Conservation (phyloP, 2,329 filamentous ascomycete species). For the Keithomyces neogunnii region DNA sequence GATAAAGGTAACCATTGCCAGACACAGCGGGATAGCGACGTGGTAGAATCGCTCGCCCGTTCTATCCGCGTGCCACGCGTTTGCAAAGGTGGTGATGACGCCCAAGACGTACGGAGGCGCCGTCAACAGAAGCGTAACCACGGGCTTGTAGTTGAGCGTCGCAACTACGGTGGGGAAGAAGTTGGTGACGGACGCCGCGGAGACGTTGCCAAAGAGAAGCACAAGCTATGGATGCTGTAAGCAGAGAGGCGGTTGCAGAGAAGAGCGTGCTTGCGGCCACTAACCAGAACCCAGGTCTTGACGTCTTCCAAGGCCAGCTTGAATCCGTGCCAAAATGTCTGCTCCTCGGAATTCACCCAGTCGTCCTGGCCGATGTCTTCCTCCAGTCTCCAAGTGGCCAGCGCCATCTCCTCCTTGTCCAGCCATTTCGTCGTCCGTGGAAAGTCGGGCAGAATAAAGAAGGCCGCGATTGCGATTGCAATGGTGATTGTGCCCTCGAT, state of each 20-base stretch:
- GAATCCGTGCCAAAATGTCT: constrained; percentile 47
- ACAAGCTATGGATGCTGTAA: constrained; percentile 30
- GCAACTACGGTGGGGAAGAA: constrained; percentile 65
- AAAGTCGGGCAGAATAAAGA: constrained; percentile 41
- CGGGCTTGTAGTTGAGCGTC: constrained; percentile 54
- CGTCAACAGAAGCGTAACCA: constrained; percentile 53
- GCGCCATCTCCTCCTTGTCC: constrained; percentile 38
- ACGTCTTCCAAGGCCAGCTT: constrained; percentile 45
- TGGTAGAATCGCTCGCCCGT: constrained; percentile 66
- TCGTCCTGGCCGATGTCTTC: constrained; percentile 59
- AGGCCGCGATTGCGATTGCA: constrained; percentile 45
- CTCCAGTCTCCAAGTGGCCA: constrained; percentile 53
- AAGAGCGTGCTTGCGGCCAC: constrained; percentile 3
- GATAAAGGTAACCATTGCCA: constrained; percentile 58
- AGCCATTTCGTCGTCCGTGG: constrained; percentile 33
- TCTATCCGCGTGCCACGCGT: constrained; percentile 63
- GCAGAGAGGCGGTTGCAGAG: background rate
- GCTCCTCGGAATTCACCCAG: constrained; percentile 46
- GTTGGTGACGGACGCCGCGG: constrained; percentile 52
- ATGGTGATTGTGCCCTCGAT: constrained; percentile 62
- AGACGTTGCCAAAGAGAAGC: constrained; percentile 48
- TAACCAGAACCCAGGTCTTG: constrained; percentile 52
- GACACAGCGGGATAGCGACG: constrained; percentile 50
- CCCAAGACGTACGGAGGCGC: constrained; percentile 57
- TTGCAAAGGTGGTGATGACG: constrained; percentile 52